Base-by-base conservation (phyloP, 805 yeast species). In the Lipomyces anomalus region DNA sequence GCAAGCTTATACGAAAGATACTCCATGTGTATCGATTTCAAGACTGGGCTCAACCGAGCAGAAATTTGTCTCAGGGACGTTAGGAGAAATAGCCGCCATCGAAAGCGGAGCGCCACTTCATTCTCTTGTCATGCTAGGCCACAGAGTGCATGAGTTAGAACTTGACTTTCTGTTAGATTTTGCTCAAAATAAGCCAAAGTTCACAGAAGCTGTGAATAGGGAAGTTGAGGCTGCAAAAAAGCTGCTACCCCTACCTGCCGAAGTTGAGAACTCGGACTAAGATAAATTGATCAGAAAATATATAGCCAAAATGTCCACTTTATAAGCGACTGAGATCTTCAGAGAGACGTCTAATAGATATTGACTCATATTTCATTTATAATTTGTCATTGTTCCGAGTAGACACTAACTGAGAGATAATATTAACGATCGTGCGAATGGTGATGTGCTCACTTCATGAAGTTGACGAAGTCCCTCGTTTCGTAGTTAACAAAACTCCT, bases 101-200 rank as follows among this genome's bases (percentile, higher is more conserved):
- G 97, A 89, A 54, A 78, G 94, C 9, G 98, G 98, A 36, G 95
- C 80, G 60, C 98, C 98, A 23, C 70, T 90, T 57, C 98, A 90
- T 64, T 86, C 97, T 6, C 74, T 90, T 58, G 80, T 90, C 40
- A 80, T 90, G 68, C 72, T 90, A 43, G 98, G 98, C 21, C 94
- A 75, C 90, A 82, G 68, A 33, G 89, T 88, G 21, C 98, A 90
- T 61, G 97, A 90, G 51, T 74, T 90, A 48, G 98, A 90, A 64
- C 66, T 86, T 57, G 96, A 89, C 56, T 90, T 82, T 61, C 67
- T 92, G 62, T 69, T 81, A 49, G 89, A 79, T 57, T 90, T 78
- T 66, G 83, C 84, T 24, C 82, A 78, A 46, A 74, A 86, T 57
- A 67, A 69, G 51, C 77, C 69, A 5, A 67, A 67, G 6, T 78